phyloP scores from a whole-genome alignment of 2,329 filamentous ascomycete genomes.

The Talaromyces sp. region DNA sequence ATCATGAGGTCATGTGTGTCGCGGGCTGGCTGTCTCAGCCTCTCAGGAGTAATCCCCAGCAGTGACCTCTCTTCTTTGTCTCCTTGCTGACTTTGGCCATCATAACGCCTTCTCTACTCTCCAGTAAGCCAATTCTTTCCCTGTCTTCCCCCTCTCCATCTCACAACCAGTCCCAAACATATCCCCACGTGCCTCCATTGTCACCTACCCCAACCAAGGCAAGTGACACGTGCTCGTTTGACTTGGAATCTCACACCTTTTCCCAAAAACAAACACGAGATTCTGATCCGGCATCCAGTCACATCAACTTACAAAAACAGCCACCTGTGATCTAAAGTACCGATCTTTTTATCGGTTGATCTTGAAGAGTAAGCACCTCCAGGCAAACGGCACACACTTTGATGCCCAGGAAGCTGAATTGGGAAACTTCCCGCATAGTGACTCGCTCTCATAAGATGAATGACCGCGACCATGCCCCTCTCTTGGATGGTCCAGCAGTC shows the following conservation, averaged over 20 bases:
- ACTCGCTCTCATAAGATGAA: constrained; percentile 96
- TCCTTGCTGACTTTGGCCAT: not conserved
- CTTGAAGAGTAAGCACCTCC: not conserved
- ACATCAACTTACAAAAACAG: not conserved
- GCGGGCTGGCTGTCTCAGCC: not conserved
- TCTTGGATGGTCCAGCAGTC: constrained; percentile 66
- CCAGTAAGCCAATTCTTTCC: not conserved
- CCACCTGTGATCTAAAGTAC: not conserved
- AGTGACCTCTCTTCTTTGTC: not conserved
- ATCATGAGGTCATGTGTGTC: constrained; percentile 1
- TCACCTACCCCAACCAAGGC: not conserved
- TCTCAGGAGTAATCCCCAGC: not conserved
- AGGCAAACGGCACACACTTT: not conserved
- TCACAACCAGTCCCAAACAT: not conserved
- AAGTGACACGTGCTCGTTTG: not conserved
- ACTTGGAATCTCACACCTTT: not conserved
- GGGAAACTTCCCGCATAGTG: constrained; percentile 54
- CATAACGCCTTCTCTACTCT: not conserved
- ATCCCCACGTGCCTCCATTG: not conserved
- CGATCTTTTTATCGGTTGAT: not conserved
- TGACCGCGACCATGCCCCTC: constrained; percentile 80
- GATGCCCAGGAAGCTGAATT: not conserved
- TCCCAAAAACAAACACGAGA: not conserved
- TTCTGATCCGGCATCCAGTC: not conserved
- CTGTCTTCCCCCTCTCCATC: not conserved